Evolutionary conservation across 2,329 filamentous ascomycete genomes (phyloP).

Genomic region (Sporothrix brasiliensis): DNA sequence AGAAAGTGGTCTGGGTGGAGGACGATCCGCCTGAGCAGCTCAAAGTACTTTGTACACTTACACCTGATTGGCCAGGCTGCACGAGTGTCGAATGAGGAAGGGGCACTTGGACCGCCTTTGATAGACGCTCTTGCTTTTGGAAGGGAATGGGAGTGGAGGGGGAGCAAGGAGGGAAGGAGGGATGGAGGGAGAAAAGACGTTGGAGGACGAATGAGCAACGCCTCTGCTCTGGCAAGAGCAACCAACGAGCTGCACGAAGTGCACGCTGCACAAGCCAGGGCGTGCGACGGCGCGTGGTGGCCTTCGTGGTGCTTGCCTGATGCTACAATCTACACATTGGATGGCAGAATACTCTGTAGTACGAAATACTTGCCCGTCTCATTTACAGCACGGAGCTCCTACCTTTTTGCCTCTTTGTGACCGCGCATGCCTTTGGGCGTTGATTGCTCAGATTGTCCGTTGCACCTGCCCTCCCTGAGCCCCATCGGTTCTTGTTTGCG

Average conservation of each 20-base stretch:
- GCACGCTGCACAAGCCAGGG: too few species aligned
- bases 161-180: not conserved
- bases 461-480: slow-evolving; percentile 18
- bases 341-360: too few species aligned
- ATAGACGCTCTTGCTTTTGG: not conserved
- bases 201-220: slow-evolving; percentile 25
- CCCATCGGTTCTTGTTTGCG: slow-evolving; percentile 15
- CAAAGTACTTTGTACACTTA: slow-evolving; percentile 31
- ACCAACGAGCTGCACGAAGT: not conserved
- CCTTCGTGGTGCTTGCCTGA: slow-evolving; percentile 23
- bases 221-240: not conserved
- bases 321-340: slow-evolving; percentile 4
- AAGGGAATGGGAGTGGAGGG: slow-evolving; percentile 13
- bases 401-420: not conserved
- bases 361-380: too few species aligned
- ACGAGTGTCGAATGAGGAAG: slow-evolving; percentile 28
- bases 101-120: slow-evolving; percentile 27
- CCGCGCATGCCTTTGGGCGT: not conserved
- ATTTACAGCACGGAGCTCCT: slow-evolving; percentile 14
- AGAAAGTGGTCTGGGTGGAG: slow-evolving; percentile 32
- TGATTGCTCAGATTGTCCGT: not conserved
- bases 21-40: slow-evolving; percentile 29
- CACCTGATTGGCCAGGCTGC: slow-evolving; percentile 31
- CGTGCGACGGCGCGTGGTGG: not conserved
- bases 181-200: slow-evolving; percentile 6